A percentile compares a stretch with the other conserved stretches of the same genome.
Evolutionary conservation across 2,329 filamentous ascomycete genomes (phyloP).

Genomic region (Xylaria arbuscula): DNA sequence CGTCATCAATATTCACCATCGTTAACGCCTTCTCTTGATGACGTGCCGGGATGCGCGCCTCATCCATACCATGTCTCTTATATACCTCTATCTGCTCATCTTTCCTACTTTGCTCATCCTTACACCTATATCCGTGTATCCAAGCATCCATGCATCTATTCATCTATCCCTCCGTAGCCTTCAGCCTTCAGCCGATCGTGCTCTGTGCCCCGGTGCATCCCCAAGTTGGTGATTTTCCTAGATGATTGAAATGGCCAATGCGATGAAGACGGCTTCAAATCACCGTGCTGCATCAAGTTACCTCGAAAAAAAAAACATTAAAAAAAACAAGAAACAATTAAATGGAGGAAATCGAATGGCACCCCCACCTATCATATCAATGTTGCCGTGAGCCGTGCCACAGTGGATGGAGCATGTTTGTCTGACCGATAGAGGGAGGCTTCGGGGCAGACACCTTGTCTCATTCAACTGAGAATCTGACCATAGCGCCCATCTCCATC

Average conservation of each 20-base stretch:
- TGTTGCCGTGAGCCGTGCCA: conserved; percentile 35
- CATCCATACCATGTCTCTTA: conserved; percentile 8
- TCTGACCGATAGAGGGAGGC: conserved; percentile 27
- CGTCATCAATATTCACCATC: background rate
- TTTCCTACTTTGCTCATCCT: background rate
- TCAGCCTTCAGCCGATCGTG: conserved; percentile 1
- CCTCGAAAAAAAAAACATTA: background rate
- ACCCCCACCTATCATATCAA: conserved; percentile 15
- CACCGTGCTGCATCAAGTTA: conserved; percentile 15
- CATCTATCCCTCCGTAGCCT: no score
- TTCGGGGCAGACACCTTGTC: conserved; percentile 34
- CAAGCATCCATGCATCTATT: no score
- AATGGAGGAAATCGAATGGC: conserved; percentile 12
- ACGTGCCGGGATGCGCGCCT: conserved; percentile 3
- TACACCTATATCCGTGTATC: background rate
- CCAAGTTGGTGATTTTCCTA: conserved; percentile 4
- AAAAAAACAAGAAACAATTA: no score
- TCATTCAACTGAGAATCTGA: conserved; percentile 33
- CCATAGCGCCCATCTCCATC: conserved; percentile 33
- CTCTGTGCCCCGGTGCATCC: conserved; percentile 19
- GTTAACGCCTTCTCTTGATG: background rate
- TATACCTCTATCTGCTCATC: background rate
- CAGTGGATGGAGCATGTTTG: conserved; percentile 37
- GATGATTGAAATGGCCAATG: conserved; percentile 10
- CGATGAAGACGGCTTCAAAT: conserved; percentile 26